Conservation (phyloP, 129 eudicot genomes). For the Scalesia atractyloides region DNA sequence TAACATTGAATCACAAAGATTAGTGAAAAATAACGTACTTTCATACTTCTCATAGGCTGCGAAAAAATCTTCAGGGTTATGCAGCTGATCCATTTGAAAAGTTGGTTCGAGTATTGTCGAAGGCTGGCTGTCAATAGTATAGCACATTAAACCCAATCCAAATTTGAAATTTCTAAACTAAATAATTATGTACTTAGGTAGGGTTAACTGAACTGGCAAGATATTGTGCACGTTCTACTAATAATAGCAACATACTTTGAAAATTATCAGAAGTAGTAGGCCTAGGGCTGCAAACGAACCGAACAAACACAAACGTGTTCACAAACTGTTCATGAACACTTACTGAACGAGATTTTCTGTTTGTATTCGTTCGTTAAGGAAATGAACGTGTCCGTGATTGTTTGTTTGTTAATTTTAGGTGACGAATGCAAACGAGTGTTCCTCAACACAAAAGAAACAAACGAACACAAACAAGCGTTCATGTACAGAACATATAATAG, state of each 20-base stretch:
- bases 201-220: not conserved
- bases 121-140: slow-evolving; percentile 56
- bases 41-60: slow-evolving; percentile 63
- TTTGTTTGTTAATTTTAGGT: no score
- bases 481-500: no score
- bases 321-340: no score
- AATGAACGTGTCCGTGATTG: no score
- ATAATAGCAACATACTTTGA: not conserved
- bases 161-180: slow-evolving; percentile 4
- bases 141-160: slow-evolving; percentile 9
- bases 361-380: no score
- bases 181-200: not conserved
- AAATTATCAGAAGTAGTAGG: not conserved
- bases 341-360: no score
- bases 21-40: slow-evolving; percentile 39
- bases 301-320: no score
- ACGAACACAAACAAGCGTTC: no score
- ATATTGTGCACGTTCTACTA: not conserved
- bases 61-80: slow-evolving; percentile 68
- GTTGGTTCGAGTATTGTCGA: slow-evolving; percentile 43
- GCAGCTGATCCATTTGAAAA: slow-evolving; percentile 46
- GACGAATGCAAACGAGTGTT: no score
- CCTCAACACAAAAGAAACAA: no score
- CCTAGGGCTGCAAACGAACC: no score
- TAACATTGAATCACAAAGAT: slow-evolving; percentile 16